Base-by-base conservation (phyloP, 2,329 filamentous ascomycete species). In the Coniochaeta sp. region DNA sequence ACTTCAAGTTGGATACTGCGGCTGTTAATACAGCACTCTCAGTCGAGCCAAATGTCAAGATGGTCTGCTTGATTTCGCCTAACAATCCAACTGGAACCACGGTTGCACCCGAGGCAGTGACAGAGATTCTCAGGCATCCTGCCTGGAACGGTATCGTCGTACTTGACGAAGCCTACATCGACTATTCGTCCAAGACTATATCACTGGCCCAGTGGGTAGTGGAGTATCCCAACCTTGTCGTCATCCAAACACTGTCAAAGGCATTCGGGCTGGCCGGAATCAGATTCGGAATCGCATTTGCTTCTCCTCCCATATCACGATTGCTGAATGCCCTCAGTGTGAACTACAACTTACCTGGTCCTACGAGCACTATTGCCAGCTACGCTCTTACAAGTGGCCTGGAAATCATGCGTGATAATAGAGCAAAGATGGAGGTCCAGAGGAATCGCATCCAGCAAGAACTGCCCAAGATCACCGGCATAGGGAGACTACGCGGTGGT, bases 201-300 rank as follows among this genome's bases (percentile, higher is more conserved):
- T 96, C 90, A 65, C 82, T 98, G 31, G 93, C 95, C 31, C 90
- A 96, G 74, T 96, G 91, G 89, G 93, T 96, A 1, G 81, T 84
- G 40, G 92, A 96, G 69, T 96, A 90, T 85, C 93, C 93, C 58
- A 99, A 99, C 73, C 81, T 99, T 26, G 92, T 97, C 19, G 93
- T 99, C 61, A 92, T 98, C 90, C 95, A 99, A 79, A 99, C 95
- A 1, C 82, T 98, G n/a, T 96, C 90, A 68, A 99, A 99, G 74
- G 95, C 92, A 0, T 99, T 99, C 70, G 95, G 95, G 28, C 84
- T 99, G 70, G 95, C 95, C 3, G 95, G 93, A 57, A 96, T 99
- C 71, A 83, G 95, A 17, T 81, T 99, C 1, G 95, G 95, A 55
- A 90, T 87, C 9, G 91, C 91, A 0, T 99, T 97, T 71, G 84